Evolutionary conservation across 2,329 filamentous ascomycete species (phyloP).

Genomic region (Ceratocystiopsis brevicomis): DNA sequence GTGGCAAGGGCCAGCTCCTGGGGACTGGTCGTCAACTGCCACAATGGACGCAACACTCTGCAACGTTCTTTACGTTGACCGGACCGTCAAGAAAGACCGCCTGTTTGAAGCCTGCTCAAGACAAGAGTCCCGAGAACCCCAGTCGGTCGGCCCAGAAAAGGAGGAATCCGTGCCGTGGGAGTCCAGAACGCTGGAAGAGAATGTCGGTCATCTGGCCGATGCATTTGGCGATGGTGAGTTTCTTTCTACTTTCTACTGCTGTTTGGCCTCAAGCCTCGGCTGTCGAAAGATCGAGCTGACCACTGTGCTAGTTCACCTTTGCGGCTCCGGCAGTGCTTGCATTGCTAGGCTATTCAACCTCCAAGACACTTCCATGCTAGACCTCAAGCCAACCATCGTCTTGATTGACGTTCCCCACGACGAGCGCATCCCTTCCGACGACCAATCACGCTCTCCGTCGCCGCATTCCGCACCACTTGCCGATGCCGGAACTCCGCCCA

Average conservation of each 20-base stretch:
- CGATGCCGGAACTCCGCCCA: slow-evolving; percentile 11
- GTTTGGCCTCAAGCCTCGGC: not conserved
- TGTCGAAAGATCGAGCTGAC: not conserved
- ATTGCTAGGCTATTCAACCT: slow-evolving; percentile 33
- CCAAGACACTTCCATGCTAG: slow-evolving; percentile 31
- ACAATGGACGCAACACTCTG: slow-evolving; percentile 38
- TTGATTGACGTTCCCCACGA: slow-evolving; percentile 37
- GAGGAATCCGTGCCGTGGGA: slow-evolving; percentile 13
- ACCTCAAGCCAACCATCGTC: slow-evolving; percentile 36
- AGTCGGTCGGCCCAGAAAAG: not conserved
- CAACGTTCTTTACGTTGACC: slow-evolving; percentile 42
- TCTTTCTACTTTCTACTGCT: not conserved
- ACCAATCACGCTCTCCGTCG: slow-evolving; percentile 22
- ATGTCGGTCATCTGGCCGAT: slow-evolving; percentile 30
- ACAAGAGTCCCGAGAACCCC: slow-evolving; percentile 7
- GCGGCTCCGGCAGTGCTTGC: slow-evolving; percentile 32
- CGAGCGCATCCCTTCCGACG: slow-evolving; percentile 21
- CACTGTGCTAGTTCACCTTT: slow-evolving; percentile 30
- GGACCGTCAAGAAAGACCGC: slow-evolving; percentile 28
- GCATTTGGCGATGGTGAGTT: slow-evolving; percentile 35
- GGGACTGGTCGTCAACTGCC: slow-evolving; percentile 32
- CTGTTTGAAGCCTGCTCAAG: slow-evolving; percentile 17
- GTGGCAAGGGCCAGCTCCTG: slow-evolving; percentile 37
- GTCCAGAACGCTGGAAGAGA: slow-evolving; percentile 22
- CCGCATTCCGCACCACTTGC: slow-evolving; percentile 18